Percentiles rank a stretch among this genome's conserved stretches.
phyloP scores from a whole-genome alignment of 176 grass and related monocot species.

The Aechmea fasciata region DNA sequence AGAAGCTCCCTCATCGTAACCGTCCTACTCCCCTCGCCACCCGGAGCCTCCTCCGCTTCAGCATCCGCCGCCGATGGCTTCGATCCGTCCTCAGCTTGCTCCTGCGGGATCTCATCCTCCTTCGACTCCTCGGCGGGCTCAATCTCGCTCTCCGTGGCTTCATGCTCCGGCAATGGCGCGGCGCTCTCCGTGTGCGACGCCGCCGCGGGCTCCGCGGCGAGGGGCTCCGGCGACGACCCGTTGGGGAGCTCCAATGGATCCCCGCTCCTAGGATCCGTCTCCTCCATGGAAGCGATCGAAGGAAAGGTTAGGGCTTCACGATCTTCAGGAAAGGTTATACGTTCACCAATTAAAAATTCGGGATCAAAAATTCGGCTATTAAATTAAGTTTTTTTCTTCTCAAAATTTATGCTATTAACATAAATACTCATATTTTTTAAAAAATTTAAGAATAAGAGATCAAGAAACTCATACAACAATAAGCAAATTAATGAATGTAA shows the following conservation, averaged over 20 bases:
- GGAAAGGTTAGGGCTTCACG: not conserved
- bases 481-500: too few species aligned
- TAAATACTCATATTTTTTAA: too few species aligned
- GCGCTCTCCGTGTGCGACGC: too few species aligned
- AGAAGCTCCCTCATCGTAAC: constrained; percentile 80
- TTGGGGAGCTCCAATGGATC: not conserved
- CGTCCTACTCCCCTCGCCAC: constrained; percentile 39
- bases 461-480: too few species aligned
- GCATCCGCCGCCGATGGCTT: constrained; percentile 34
- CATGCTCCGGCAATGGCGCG: not conserved
- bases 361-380: not conserved
- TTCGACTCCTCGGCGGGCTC: constrained; percentile 5
- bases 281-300: constrained; percentile 18
- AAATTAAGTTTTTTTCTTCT: too few species aligned
- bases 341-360: too few species aligned
- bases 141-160: constrained; percentile 6
- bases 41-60: constrained; percentile 29
- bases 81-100: constrained; percentile 37
- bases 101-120: constrained; percentile 6
- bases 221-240: not conserved
- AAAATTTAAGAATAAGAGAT: too few species aligned
- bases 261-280: constrained; percentile 5
- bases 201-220: not conserved
- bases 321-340: too few species aligned
- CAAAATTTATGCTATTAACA: too few species aligned